These are phyloP conservation scores for Scutellaria minor DNA, from an alignment of 257 asterid species.

Conservation along the genomic window DNA sequence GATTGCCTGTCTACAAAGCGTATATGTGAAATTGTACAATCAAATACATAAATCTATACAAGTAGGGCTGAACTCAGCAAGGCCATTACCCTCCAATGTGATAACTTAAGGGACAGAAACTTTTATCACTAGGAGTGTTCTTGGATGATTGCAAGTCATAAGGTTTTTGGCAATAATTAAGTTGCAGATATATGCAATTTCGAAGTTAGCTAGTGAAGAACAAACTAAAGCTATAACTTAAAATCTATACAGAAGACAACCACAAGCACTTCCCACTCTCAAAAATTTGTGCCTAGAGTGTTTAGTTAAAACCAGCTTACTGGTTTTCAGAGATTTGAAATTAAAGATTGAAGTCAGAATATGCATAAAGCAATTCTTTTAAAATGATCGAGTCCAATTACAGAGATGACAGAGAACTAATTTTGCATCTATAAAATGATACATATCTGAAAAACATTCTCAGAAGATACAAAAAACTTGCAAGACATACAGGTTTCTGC, in stretches of 20 bases:
- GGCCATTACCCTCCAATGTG: background rate
- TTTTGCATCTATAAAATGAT: constrained; percentile 16
- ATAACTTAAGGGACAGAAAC: constrained; percentile 3
- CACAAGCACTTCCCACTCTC: constrained; percentile 7
- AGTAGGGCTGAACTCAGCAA: background rate
- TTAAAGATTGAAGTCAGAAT: constrained; percentile 4
- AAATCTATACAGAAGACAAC: background rate
- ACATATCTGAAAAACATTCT: constrained; percentile 8
- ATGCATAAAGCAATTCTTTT: background rate
- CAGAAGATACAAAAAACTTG: background rate
- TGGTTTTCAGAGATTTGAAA: background rate
- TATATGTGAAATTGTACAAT: background rate
- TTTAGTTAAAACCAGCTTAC: no score
- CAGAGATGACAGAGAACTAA: background rate
- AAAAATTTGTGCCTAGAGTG: background rate
- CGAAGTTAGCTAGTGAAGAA: background rate
- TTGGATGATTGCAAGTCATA: background rate
- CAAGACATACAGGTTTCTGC: constrained; percentile 78
- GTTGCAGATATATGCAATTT: background rate
- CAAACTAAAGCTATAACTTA: background rate
- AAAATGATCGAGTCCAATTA: background rate
- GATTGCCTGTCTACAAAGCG: background rate
- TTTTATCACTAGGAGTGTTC: background rate
- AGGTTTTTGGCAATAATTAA: background rate
- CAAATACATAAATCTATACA: background rate